Evolutionary conservation across 805 yeast genomes (phyloP), one percentile per base, ranked within the genome.

Genomic region (Metschnikowia colocasiae): DNA sequence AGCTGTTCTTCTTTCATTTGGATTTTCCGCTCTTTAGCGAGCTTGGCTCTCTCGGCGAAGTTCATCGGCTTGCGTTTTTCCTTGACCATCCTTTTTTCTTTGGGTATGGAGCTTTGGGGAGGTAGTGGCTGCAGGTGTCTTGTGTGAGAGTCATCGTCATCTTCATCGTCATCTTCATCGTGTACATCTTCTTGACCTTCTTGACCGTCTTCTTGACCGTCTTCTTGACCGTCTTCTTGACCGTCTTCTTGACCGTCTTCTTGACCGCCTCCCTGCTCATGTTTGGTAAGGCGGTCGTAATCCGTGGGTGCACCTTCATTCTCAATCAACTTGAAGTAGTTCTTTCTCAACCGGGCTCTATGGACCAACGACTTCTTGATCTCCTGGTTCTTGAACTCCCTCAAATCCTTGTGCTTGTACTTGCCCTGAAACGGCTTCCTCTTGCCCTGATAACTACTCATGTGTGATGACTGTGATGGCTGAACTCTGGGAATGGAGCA

Each of bases 291-390:
- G 46, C 34, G 53, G 42, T 76, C 71, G 26, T 27, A 39, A n/a
- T 39, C 42, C n/a, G 42, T 39, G 4, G 66, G 54, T 42, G 76
- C 76, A 1, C 91, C 95, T 56, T 87, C 90, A 43, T 80, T 77
- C 52, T 87, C 86, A 34, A 89, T 63, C 45, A 88, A 71, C 63
- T 90, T 89, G 72, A 87, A 82, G 60, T 91, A 91, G 42, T 80
- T 82, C 64, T 83, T 87, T 70, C 88, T 80, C 54, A 91, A 76
- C 58, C 94, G 77, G 12, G 96, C 87, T 51, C 89, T 79, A 59
- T 89, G 95, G 0, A 80, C 77, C 54, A 91, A 75, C 10, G 94
- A 84, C 59, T 76, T 79, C 58, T 85, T 83, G 58, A 91, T 91
- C 50, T 89, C 97, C 46, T 79, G 76, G 25, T 68, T 59, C 51